Evolutionary conservation across 2,329 filamentous ascomycete genomes (phyloP).

Genomic region (Sporothrix brasiliensis): DNA sequence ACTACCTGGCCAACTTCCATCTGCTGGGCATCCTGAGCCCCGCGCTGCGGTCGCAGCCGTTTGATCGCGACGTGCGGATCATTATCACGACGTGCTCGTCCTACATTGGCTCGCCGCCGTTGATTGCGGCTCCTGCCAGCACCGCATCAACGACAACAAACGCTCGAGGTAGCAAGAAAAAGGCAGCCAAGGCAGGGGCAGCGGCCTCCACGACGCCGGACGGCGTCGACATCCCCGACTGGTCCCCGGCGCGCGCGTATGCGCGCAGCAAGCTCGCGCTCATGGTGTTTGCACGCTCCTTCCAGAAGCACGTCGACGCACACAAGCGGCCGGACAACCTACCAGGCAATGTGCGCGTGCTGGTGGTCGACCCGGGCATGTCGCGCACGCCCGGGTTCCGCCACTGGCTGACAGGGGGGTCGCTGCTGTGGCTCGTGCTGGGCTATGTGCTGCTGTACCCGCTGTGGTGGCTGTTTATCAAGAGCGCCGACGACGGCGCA

Average conservation of each 20-base stretch:
- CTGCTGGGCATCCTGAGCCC: constrained; percentile 88
- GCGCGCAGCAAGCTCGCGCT: constrained; percentile 74
- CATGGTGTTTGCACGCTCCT: constrained; percentile 85
- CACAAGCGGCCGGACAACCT: constrained; percentile 82
- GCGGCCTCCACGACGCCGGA: background rate
- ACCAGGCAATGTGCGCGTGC: constrained; percentile 78
- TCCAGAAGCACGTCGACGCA: constrained; percentile 85
- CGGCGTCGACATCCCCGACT: constrained; percentile 51
- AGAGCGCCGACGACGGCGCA: constrained; percentile 79
- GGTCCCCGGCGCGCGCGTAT: constrained; percentile 62
- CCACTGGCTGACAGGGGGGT: constrained; percentile 83
- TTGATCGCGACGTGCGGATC: constrained; percentile 89
- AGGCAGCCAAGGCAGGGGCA: background rate
- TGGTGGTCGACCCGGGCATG: constrained; percentile 85
- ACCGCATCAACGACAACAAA: constrained; percentile 29
- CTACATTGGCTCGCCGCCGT: constrained; percentile 76
- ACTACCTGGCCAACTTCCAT: constrained; percentile 95
- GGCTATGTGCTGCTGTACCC: constrained; percentile 78
- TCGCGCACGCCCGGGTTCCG: constrained; percentile 84
- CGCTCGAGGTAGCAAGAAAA: constrained; percentile 24
- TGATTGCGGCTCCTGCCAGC: constrained; percentile 52
- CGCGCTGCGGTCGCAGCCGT: constrained; percentile 84
- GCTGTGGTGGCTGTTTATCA: constrained; percentile 83
- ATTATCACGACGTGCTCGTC: constrained; percentile 84
- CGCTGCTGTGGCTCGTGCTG: constrained; percentile 72